Base-by-base conservation (phyloP, 2,329 filamentous ascomycete genomes). In the Calonectria hawksworthii region DNA sequence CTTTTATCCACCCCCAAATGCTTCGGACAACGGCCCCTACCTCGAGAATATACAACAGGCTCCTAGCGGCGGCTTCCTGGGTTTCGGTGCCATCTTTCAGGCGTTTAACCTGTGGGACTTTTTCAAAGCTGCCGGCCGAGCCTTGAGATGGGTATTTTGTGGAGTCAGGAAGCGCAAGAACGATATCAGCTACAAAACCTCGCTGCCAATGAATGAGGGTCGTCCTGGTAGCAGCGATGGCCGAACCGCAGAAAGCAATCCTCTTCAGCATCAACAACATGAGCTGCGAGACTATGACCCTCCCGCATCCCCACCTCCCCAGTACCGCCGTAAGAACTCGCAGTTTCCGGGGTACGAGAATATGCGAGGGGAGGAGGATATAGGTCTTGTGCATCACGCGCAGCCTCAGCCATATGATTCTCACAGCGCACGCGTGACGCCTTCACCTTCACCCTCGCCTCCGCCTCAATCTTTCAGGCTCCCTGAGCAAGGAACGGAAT, bases 81-180 rank as follows among this genome's bases (percentile, higher is more conserved):
- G 94, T 4, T 76, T 93, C 61, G 88, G 89, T 76, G 95, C 95
- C 6, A 83, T 96, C 9, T 83, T 88, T 1, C 93, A 96, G 79
- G 93, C 94, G 1, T 89, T 96, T 82, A 97, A 97, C 80, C 89
- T 94, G 0, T 95, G 94, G 93, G 95, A 98, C 83, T 90, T 98
- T 51, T 86, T 95, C 81, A 98, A 96, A 85, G 94, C 94, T 0
- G 92, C 94, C 75, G 94, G 93, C 13, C 91, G 95, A 65, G 93
- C 94, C 30, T 90, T 95, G 79, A 91, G 93, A 78, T 98, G 95
- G 96, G 86, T 98, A n/a, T 93, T 96, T 76, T 91, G 95, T n/a
- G 95, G 95, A 47, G 89, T 91, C 68, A 93, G 92, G 82, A 85
- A 87, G 75, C 90, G 94, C 74, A 87, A 89, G 78, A 81, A 88